Base-by-base conservation (phyloP, 2,329 filamentous ascomycete species). In the Pyrenophora graminea region DNA sequence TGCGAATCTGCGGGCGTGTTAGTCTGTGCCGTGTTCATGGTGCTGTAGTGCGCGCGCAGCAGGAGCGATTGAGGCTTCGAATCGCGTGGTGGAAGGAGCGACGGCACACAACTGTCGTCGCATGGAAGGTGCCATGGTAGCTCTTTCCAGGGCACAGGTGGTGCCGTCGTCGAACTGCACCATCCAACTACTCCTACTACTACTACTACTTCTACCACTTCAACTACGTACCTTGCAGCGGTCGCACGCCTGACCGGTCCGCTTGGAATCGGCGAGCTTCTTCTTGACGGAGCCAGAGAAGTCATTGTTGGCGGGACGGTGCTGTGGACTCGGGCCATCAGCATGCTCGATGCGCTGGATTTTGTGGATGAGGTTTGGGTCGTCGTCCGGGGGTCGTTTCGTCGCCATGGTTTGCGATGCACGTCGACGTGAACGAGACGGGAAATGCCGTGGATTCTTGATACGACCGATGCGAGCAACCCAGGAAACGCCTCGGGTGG, bases 231-330 rank as follows among this genome's bases (percentile, higher is more conserved):
- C 88, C 82, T 93, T 94, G 81, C 91, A 95, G 48, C 91, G 82
- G 74, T 95, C 90, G 79, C 90, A 95, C 27, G 90, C 90, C 76
- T 95, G 90, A 8, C 90, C 90, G 0, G 90, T 95, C 50, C 84
- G 77, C 56, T 80, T 80, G 46, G 80, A 82, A 49, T 76, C 76
- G 45, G 76, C 74, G 46, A 84, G 73, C 62, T 79, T 79, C 72
- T 82, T 82, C 72, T 79, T 81, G 43, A 73, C 70, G 9, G 62
- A 65, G 48, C 60, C 63, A 7, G 70, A 73, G 55, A 72, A 74
- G 59, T 74, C 71, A 46, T 55, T 62, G 58, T 58, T 62, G 12
- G 51, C 17, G 33, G 50, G 49, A 46, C 61, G 62, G 27, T 55
- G 57, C 51, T 56, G 60, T 10, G 63, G 66, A 30, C 58, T 64